Base-by-base conservation (phyloP, 331 rosid species). In the Quercus phellos region DNA sequence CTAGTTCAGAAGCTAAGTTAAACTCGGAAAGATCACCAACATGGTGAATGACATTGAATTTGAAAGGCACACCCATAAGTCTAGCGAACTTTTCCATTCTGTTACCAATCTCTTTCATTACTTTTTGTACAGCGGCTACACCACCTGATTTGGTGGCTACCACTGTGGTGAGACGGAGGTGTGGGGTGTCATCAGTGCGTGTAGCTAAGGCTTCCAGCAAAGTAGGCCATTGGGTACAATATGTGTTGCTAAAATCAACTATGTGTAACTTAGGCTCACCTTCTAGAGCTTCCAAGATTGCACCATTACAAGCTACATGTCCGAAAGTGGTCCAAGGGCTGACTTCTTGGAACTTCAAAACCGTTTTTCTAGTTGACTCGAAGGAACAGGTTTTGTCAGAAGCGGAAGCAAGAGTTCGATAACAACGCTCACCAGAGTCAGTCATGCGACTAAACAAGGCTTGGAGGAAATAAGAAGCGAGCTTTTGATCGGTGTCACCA, bases 201-300 rank as follows among this genome's bases (percentile, higher is more conserved):
- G 98, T 92, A 0, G 99, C 99, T 0, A 94, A 46, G 12, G 98
- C 91, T 80, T 94, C 99, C 0, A 94, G 90, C 6, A 94, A 84
- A 0, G 99, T 94, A 0, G 99, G 99, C 99, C 99, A 94, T 30
- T 94, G 99, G 19, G 99, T 94, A 87, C 98, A 94, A 84, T 87
- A 92, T 2, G 99, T 90, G 75, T 92, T 90, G 82, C 97, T 94
- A 17, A 94, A 60, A 74, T 94, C 99, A 26, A 94, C 34, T 21
- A 92, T 94, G 42, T 94, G 99, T 11, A 94, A 72, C 79, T 84
- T 94, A 0, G 90, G 46, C 68, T 94, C 98, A 0, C 96, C 93
- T 46, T 92, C 98, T 2, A 94, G 81, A 30, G 98, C 97, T 71
- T 94, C 99, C 72, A 94, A 67, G 26, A 94, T 89, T 18, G 92